Evolutionary conservation across 2,329 filamentous ascomycete species (phyloP).

Genomic region (Paracorniculantispora psalliotae): DNA sequence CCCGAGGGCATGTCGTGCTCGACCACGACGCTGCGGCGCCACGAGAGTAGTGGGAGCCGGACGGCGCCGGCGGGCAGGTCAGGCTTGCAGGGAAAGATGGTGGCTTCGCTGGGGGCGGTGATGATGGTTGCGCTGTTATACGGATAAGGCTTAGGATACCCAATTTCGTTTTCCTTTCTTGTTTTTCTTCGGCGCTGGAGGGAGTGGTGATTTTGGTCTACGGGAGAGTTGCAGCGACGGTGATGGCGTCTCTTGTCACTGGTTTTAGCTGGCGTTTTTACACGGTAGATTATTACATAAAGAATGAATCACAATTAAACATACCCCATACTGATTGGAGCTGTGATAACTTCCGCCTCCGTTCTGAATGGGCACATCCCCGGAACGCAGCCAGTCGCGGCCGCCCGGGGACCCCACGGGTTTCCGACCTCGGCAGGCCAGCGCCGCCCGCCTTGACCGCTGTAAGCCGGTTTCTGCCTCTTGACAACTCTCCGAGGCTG

Average conservation of each 20-base stretch:
- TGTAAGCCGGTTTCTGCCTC: background rate
- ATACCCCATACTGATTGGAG: too few species aligned
- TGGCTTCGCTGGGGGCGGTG: background rate
- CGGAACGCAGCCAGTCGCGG: background rate
- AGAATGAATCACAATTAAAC: too few species aligned
- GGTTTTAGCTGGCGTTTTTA: background rate
- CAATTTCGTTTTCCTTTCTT: background rate
- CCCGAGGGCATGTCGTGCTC: background rate
- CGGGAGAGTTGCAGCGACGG: too few species aligned
- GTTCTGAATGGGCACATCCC: too few species aligned
- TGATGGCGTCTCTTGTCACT: too few species aligned
- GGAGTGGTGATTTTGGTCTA: too few species aligned
- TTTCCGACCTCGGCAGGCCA: background rate
- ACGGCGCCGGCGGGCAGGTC: background rate
- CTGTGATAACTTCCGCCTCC: too few species aligned
- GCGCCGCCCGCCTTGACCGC: background rate
- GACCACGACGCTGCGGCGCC: background rate
- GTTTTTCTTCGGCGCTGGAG: too few species aligned
- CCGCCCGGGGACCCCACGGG: background rate
- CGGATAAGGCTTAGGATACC: background rate
- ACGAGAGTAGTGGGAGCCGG: background rate
- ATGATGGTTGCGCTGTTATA: background rate
- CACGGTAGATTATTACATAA: background rate
- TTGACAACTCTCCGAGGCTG: background rate
- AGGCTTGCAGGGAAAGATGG: background rate